These are phyloP conservation scores for Rhodotorula sp. DNA, from an alignment of 1,284 basidiomycete species.

Conservation along the genomic window DNA sequence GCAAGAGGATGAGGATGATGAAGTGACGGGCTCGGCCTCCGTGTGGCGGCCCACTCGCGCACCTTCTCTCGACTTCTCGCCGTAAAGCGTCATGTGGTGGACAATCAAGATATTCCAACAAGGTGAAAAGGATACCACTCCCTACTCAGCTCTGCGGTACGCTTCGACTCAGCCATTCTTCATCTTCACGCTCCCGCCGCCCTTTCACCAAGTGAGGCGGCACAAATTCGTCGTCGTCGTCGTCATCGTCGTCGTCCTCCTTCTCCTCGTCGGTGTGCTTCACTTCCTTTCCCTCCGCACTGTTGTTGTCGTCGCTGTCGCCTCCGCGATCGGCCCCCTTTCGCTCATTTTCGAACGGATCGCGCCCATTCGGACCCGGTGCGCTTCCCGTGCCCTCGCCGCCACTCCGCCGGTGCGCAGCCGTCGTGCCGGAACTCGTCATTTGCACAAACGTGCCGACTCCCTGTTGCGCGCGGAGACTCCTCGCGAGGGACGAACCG, in stretches of 20 bases:
- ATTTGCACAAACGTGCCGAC: background rate
- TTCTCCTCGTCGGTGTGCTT: background rate
- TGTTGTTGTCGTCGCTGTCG: background rate
- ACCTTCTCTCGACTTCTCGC: background rate
- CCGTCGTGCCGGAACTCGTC: background rate
- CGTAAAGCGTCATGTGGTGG: background rate
- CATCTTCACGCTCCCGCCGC: slow-evolving; percentile 20
- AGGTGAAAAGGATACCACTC: too few relatives aligned
- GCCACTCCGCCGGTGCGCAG: background rate
- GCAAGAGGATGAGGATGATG: background rate
- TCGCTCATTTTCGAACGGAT: background rate
- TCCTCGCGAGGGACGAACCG: background rate
- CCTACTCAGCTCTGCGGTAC: slow-evolving; percentile 13
- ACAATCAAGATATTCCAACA: background rate
- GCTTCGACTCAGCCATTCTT: slow-evolving; percentile 32
- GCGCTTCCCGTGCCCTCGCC: background rate
- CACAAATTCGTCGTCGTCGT: slow-evolving; percentile 31
- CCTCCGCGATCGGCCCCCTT: background rate
- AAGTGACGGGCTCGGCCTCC: background rate
- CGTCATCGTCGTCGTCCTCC: slow-evolving; percentile 5
- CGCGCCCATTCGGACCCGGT: slow-evolving; percentile 2
- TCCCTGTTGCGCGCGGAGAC: background rate
- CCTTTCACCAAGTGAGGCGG: slow-evolving; percentile 33
- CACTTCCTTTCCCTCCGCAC: background rate
- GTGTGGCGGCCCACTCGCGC: too few relatives aligned